phyloP scores from a whole-genome alignment of 2,329 filamentous ascomycete species.

The Sclerotinia borealis region DNA sequence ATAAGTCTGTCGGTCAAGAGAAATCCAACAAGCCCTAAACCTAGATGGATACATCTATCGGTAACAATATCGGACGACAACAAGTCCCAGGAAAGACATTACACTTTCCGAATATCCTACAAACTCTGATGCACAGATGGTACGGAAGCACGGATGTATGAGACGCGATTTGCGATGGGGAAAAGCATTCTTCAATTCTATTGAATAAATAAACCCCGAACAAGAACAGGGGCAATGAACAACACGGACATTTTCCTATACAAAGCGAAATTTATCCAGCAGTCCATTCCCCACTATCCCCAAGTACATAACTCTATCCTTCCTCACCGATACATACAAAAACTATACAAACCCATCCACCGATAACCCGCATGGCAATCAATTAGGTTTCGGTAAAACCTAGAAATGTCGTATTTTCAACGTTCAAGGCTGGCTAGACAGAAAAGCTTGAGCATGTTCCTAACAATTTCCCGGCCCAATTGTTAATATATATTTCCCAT shows the following conservation, averaged over 20 bases:
- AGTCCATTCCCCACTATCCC: background rate
- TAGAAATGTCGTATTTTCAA: background rate
- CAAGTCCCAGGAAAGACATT: background rate
- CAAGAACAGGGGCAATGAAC: background rate
- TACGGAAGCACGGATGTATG: background rate
- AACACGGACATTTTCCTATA: background rate
- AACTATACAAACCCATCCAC: background rate
- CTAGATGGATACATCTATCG: background rate
- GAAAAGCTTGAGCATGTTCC: slow-evolving; percentile 9
- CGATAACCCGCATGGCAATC: background rate
- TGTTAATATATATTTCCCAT: slow-evolving; percentile 7
- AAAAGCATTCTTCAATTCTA: background rate
- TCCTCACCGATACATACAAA: background rate
- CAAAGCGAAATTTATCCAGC: slow-evolving; percentile 7
- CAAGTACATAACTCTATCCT: too few relatives aligned
- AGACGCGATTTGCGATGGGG: background rate
- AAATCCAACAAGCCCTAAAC: too few relatives aligned
- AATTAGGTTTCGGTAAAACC: background rate
- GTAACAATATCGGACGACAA: background rate
- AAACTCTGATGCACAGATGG: background rate
- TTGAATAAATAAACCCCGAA: background rate
- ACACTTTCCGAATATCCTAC: background rate
- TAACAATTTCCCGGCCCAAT: slow-evolving; percentile 2
- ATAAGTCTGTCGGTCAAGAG: too few relatives aligned
- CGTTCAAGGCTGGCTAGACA: slow-evolving; percentile 13